Conservation (phyloP, 1,139 yeast genomes). For the Geotrichum reessii region DNA sequence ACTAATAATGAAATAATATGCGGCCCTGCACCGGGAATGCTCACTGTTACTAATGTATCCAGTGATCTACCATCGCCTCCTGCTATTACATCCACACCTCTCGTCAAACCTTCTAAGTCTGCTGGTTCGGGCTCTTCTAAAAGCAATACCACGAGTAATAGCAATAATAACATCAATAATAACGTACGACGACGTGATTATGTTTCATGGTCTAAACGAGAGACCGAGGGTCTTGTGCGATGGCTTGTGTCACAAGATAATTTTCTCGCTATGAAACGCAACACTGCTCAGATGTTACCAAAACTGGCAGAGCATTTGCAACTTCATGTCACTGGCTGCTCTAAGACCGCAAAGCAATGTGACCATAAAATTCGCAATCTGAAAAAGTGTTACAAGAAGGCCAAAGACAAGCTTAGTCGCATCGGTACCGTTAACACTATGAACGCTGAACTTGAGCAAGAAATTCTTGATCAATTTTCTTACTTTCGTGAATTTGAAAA, state of each 20-base stretch:
- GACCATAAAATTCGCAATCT: conserved; percentile 17
- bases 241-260: conserved; percentile 14
- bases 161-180: neutral
- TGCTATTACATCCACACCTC: neutral
- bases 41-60: neutral
- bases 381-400: conserved; percentile 15
- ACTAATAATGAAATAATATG: neutral
- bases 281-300: conserved; percentile 15
- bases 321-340: conserved; percentile 10
- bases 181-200: conserved; percentile 11
- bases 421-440: neutral
- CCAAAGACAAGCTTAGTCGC: conserved; percentile 9
- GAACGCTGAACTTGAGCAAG: conserved; percentile 2
- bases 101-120: neutral
- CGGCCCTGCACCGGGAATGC: neutral
- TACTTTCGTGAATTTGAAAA: conserved; percentile 14
- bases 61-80: neutral
- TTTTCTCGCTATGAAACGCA: conserved; percentile 9
- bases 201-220: conserved; percentile 17
- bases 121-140: neutral
- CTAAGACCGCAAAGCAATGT: conserved; percentile 17
- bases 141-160: neutral
- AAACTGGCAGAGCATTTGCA: conserved; percentile 9
- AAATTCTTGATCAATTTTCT: conserved; percentile 13
- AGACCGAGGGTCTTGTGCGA: conserved; percentile 15